Percentiles rank a stretch among this genome's conserved stretches.
Conservation (phyloP, 441 rosid species). For the Corymbia calophylla region DNA sequence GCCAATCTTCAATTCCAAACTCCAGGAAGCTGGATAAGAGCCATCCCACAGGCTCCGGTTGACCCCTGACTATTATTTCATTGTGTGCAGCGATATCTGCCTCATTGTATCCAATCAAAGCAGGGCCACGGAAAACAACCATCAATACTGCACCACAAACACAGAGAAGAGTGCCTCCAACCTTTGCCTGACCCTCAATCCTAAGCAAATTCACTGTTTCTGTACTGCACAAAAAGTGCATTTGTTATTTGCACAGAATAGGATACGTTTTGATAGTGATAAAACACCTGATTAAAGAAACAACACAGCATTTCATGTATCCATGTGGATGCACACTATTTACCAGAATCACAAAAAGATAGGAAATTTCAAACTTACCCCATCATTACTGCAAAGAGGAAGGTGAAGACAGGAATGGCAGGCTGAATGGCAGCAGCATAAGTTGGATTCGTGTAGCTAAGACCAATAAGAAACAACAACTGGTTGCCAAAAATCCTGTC, state of each 20-base stretch:
- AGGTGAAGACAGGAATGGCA: slow-evolving; percentile 94
- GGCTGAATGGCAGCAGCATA: slow-evolving; percentile 99
- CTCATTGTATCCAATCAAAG: slow-evolving; percentile 54
- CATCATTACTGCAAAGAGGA: slow-evolving; percentile 82
- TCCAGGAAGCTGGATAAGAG: slow-evolving; percentile 47
- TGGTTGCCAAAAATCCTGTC: slow-evolving; percentile 97
- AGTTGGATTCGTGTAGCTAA: slow-evolving; percentile 93
- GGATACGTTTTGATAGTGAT: background rate
- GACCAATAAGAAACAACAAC: slow-evolving; percentile 89
- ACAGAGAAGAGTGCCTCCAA: slow-evolving; percentile 74
- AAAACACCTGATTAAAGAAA: background rate
- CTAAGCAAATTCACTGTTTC: slow-evolving; percentile 73
- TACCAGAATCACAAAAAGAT: background rate
- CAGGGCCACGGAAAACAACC: slow-evolving; percentile 89
- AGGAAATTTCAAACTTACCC: slow-evolving; percentile 43
- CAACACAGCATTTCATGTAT: background rate
- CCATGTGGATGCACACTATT: background rate
- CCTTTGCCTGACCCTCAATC: slow-evolving; percentile 90
- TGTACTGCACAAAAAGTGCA: slow-evolving; percentile 53
- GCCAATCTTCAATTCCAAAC: slow-evolving; percentile 66
- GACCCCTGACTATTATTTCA: slow-evolving; percentile 75
- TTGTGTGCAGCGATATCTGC: slow-evolving; percentile 36
- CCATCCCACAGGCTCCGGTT: slow-evolving; percentile 92
- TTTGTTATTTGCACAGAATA: background rate
- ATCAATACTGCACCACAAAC: slow-evolving; percentile 84